Conservation (phyloP, 257 asterid genomes). For the Paulownia fortunei region DNA sequence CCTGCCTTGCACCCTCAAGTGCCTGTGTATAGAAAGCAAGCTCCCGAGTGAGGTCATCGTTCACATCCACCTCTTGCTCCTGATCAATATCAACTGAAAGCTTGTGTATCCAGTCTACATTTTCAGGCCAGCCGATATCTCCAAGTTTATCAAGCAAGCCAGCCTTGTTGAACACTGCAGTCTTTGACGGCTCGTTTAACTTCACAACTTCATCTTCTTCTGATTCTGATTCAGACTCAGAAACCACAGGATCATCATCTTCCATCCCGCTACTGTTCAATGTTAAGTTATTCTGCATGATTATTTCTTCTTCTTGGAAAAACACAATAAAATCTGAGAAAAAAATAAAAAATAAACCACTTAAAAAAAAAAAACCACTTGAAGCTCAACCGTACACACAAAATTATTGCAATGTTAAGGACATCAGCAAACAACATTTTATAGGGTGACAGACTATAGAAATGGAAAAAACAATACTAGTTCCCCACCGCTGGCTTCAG, state of each 20-base stretch:
- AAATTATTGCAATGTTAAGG: neutral
- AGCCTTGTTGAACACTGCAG: conserved; percentile 63
- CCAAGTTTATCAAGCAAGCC: conserved; percentile 80
- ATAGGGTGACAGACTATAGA: neutral
- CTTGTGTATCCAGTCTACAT: conserved; percentile 76
- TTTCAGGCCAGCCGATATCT: conserved; percentile 77
- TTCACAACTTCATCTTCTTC: conserved; percentile 63
- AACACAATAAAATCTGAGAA: neutral
- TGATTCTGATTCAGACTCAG: conserved; percentile 61
- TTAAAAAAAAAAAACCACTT: neutral
- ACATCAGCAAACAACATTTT: neutral
- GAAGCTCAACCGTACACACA: neutral
- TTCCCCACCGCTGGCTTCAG: neutral
- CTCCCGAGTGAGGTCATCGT: conserved; percentile 83
- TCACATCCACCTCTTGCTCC: conserved; percentile 76
- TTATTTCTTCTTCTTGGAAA: neutral
- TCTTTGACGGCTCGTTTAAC: conserved; percentile 76
- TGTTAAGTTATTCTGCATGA: conserved; percentile 18
- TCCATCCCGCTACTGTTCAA: conserved; percentile 26
- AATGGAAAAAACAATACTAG: neutral
- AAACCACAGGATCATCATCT: conserved; percentile 57
- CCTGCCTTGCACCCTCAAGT: conserved; percentile 80
- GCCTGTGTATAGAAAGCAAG: conserved; percentile 88
- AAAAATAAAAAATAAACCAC: no score
- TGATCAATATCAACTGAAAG: conserved; percentile 62